These are phyloP conservation scores for Neurospora africana DNA, from an alignment of 495 filamentous ascomycete genomes.

Conservation along the genomic window DNA sequence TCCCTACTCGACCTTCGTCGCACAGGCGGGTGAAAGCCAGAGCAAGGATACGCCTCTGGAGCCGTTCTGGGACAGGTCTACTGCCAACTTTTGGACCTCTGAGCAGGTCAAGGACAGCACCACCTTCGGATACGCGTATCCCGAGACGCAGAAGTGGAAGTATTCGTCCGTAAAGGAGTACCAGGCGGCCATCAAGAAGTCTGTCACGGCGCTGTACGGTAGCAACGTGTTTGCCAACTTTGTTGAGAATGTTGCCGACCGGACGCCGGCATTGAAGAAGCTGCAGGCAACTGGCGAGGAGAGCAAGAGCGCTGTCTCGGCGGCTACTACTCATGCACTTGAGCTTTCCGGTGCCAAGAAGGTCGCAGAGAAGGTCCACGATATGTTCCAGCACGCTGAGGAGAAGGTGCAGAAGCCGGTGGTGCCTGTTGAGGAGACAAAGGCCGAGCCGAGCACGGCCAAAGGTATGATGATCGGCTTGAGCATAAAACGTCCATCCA, in stretches of 20 bases:
- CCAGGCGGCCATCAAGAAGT: conserved; percentile 7
- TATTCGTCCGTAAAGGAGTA: conserved; percentile 5
- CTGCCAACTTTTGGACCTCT: conserved; percentile 37
- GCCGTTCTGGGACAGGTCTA: conserved; percentile 34
- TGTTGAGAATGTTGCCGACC: conserved; percentile 8
- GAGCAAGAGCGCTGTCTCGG: background rate
- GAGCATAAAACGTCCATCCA: background rate
- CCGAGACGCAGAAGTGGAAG: conserved; percentile 36
- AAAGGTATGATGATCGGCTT: background rate
- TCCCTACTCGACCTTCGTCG: conserved; percentile 42
- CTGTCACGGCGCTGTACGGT: conserved; percentile 14
- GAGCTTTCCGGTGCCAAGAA: background rate
- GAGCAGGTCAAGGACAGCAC: conserved; percentile 25
- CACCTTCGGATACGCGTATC: conserved; percentile 49
- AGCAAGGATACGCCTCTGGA: conserved; percentile 27
- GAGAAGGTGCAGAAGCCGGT: conserved; percentile 2
- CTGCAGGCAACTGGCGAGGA: background rate
- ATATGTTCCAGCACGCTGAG: background rate
- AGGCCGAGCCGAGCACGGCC: background rate
- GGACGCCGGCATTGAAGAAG: background rate
- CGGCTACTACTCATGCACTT: background rate
- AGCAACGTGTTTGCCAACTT: conserved; percentile 18
- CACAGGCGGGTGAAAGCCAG: conserved; percentile 26
- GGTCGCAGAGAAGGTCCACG: background rate
- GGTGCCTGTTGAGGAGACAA: background rate